Evolutionary conservation across 139 green algal genomes (phyloP), one percentile per base, ranked within the genome.

Genomic region (Diplosphaera chodatii): DNA sequence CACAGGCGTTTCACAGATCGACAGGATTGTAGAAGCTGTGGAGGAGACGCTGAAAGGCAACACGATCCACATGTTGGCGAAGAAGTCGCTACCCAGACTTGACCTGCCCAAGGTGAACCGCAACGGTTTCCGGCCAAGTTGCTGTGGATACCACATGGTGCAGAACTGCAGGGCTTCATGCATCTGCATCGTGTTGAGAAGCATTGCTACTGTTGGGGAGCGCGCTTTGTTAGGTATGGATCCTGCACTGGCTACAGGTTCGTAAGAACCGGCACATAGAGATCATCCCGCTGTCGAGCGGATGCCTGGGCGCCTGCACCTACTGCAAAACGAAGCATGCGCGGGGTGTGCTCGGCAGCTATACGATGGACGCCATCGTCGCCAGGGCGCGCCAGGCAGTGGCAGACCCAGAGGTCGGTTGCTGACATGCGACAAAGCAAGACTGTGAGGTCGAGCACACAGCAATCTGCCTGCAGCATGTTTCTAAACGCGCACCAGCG

Each of bases 241-340:
- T 18, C 22, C 16, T n/a, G 48, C 18, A 25, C 18, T 59, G 48
- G 3, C 3, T 21, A 30, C 48, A 94, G 87, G 86, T 95, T 32
- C 81, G 92, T 23, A 79, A 85, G 68, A 97, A 96, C 82, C 67
- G 72, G 31, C 87, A 89, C 71, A 81, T 98, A 2, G 93, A 98
- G 80, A 96, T 98, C 69, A 40, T 98, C 32, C 93, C 93, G 10
- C 85, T 98, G 33, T 96, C 85, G 63, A 95, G 87, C 41, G 81
- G 81, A 48, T 86, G 81, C 69, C 86, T 98, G 37, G 93, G 93
- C 27, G 76, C 81, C 8, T 98, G 93, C 83, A 98, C 93, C 32
- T 98, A 98, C 83, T 98, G 93, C 92, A 98, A 98, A 82, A 98
- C 93, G 25, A 96, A 96, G 74, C 92, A 97, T 74, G 92, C 92